Evolutionary conservation across 192 early-diverging fungal species (phyloP), one percentile per base, ranked within the genome.

Genomic region (Cetraspora pellucida): DNA sequence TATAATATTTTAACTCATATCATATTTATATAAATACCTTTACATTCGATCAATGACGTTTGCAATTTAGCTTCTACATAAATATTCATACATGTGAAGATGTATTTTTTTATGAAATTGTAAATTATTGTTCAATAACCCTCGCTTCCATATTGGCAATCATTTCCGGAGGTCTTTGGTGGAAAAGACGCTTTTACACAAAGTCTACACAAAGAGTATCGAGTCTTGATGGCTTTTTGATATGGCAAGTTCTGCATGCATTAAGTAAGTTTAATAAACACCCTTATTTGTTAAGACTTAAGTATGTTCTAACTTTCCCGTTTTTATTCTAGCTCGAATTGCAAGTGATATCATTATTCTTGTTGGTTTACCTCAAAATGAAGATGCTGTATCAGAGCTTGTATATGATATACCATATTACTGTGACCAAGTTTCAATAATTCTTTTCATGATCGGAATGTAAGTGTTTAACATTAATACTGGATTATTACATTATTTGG

Each of bases 351-450:
- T 61, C 23, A 61, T 61, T 11, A 61, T 61, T 14, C 27, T 61
- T 61, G 28, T 23, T 28, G 28, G 28, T 28, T 28, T 61, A 0
- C 23, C 28, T 28, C 25, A 28, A 16, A 10, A 28, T 6, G 59
- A 61, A 25, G 23, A 28, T 61, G 28, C 28, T 14, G 25, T 61
- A 28, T 61, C 27, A 28, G 59, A 61, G 10, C 59, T 61, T 28
- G 9, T 61, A 10, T 61, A 61, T 61, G 59, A 61, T 16, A 61
- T 61, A 61, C 59, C 59, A n/a, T 61, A 28, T 61, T 61, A 61
- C 23, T 61, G 59, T 28, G 59, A 61, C 13, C 59, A 30, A n/a
- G 59, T 61, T 61, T 61, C 59, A 28, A 13, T 61, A 28, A 61
- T 61, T 28, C 28, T 61, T 6, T 61, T 61, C 28, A 61, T 61